Percentiles rank a stretch among this genome's conserved stretches.
phyloP scores from a whole-genome alignment of 208 protist species.

The Leishmania turanica region DNA sequence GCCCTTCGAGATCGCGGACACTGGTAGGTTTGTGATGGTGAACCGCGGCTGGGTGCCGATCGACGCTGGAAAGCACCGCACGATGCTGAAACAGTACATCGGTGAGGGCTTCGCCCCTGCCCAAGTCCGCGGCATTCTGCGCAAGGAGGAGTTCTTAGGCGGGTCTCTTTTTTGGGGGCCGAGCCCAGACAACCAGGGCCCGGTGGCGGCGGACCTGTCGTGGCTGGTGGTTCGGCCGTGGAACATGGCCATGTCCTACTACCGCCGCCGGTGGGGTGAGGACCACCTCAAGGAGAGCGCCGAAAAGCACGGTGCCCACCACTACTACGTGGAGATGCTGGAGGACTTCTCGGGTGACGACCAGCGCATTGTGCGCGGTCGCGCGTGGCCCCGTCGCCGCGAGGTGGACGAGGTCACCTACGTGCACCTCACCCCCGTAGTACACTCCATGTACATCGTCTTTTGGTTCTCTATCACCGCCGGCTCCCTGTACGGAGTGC shows the following conservation, averaged over 20 bases:
- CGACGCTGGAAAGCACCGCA: conserved; percentile 86
- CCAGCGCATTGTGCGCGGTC: conserved; percentile 80
- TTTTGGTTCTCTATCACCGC: conserved; percentile 86
- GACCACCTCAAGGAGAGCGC: conserved; percentile 29
- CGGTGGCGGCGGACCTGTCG: conserved; percentile 70
- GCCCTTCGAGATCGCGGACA: conserved; percentile 79
- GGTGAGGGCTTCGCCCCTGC: conserved; percentile 68
- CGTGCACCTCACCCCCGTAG: conserved; percentile 80
- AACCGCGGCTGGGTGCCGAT: conserved; percentile 91
- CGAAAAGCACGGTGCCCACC: conserved; percentile 61
- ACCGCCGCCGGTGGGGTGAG: conserved; percentile 64
- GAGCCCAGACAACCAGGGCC: conserved; percentile 68
- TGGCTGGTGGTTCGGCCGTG: conserved; percentile 83
- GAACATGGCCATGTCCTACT: conserved; percentile 79
- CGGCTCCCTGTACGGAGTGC: conserved; percentile 81
- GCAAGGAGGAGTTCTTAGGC: conserved; percentile 74
- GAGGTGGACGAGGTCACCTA: conserved; percentile 84
- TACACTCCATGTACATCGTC: conserved; percentile 88
- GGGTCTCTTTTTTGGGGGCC: conserved; percentile 58
- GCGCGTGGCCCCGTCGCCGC: conserved; percentile 77
- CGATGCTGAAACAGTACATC: conserved; percentile 83
- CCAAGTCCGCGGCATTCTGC: conserved; percentile 65
- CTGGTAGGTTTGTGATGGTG: conserved; percentile 74
- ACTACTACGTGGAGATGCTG: conserved; percentile 89
- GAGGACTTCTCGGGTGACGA: conserved; percentile 90